A percentile compares a stretch with the other conserved stretches of the same genome.
Evolutionary conservation across 2,329 filamentous ascomycete genomes (phyloP).

Genomic region (Botrytis fabae): DNA sequence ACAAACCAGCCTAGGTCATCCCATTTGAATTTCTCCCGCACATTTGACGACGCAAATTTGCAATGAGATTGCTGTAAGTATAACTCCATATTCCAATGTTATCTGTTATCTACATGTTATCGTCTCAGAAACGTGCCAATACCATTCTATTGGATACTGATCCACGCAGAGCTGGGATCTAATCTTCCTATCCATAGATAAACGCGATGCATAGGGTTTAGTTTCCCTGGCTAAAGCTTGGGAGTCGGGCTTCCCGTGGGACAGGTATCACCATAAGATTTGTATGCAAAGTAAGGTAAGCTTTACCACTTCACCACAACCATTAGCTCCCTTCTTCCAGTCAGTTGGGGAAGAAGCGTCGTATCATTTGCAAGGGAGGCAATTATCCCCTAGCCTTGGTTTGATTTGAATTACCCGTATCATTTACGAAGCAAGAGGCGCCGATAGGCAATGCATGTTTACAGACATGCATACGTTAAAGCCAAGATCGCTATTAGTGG

Average conservation of each 20-base stretch:
- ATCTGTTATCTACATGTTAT: slow-evolving; percentile 7
- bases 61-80: slow-evolving; percentile 6
- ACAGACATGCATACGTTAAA: neutral
- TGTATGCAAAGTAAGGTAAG: neutral
- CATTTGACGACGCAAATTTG: slow-evolving; percentile 9
- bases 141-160: neutral
- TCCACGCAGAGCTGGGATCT: neutral
- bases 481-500: slow-evolving; percentile 2
- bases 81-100: neutral
- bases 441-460: slow-evolving; percentile 4
- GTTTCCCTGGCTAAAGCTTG: neutral
- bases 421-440: slow-evolving; percentile 7
- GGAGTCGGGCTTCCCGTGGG: neutral
- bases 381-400: neutral
- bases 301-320: neutral
- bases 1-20: neutral
- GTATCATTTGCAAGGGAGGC: neutral
- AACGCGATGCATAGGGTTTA: slow-evolving; percentile 14
- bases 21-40: neutral
- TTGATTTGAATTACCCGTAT: slow-evolving; percentile 9
- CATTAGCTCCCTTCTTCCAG: neutral
- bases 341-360: neutral
- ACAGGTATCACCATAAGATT: neutral
- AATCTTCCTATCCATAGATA: neutral
- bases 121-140: slow-evolving; percentile 3